Percentiles rank a stretch among this genome's conserved stretches.
Conservation (phyloP, 2,329 filamentous ascomycete genomes). For the Clarireedia homoeocarpa region DNA sequence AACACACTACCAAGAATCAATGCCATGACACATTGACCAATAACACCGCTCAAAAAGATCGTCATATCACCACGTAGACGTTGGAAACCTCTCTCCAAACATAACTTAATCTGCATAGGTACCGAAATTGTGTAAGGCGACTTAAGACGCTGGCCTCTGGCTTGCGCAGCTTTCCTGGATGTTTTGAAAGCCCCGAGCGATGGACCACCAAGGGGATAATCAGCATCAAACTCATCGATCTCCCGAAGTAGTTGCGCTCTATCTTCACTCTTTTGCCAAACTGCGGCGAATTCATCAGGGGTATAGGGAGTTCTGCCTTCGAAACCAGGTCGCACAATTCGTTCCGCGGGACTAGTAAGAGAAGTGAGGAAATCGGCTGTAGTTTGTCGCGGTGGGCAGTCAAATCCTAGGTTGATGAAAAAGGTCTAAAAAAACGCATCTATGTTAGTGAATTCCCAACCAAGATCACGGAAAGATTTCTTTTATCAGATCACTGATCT, state of each 20-base stretch:
- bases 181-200: slow-evolving; percentile 33
- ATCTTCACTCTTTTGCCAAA: slow-evolving; percentile 40
- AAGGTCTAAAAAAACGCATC: slow-evolving; percentile 38
- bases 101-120: slow-evolving; percentile 66
- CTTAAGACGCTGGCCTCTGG: slow-evolving; percentile 42
- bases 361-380: slow-evolving; percentile 66
- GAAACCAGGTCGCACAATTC: slow-evolving; percentile 47
- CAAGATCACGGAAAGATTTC: too few species aligned
- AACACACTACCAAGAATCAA: slow-evolving; percentile 58
- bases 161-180: slow-evolving; percentile 31
- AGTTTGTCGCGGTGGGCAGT: slow-evolving; percentile 52
- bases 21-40: slow-evolving; percentile 40
- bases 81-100: slow-evolving; percentile 72
- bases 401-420: slow-evolving; percentile 64
- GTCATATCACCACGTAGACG: slow-evolving; percentile 69
- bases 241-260: slow-evolving; percentile 38
- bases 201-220: slow-evolving; percentile 26
- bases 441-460: background rate
- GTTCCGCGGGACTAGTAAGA: slow-evolving; percentile 55
- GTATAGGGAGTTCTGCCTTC: slow-evolving; percentile 49
- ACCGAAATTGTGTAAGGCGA: slow-evolving; percentile 82
- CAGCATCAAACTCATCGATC: slow-evolving; percentile 44
- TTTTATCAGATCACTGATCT: too few species aligned
- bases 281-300: slow-evolving; percentile 45
- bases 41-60: slow-evolving; percentile 47